A percentile compares a stretch with the other conserved stretches of the same genome.
phyloP scores from a whole-genome alignment of 768 basidiomycete genomes.

The Gymnopilus dilepis region DNA sequence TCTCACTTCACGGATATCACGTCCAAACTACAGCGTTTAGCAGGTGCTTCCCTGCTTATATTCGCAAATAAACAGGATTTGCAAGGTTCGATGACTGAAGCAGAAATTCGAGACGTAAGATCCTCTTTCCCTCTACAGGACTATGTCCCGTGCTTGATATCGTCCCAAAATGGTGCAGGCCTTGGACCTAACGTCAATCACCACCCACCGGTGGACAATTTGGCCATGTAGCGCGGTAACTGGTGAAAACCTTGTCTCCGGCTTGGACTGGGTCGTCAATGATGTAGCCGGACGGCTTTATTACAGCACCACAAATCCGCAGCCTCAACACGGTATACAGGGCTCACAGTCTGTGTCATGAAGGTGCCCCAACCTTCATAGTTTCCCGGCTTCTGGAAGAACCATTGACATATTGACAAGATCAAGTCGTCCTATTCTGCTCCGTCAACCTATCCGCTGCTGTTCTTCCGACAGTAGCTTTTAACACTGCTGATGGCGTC shows the following conservation, averaged over 20 bases:
- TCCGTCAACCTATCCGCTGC: constrained; percentile 19
- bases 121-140: constrained; percentile 24
- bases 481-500: constrained; percentile 19
- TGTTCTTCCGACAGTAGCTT: constrained; percentile 21
- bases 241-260: constrained; percentile 81
- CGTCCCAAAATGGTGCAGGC: constrained; percentile 49
- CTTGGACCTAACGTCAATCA: constrained; percentile 81
- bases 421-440: constrained; percentile 1
- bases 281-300: constrained; percentile 90
- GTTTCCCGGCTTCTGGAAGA: constrained; percentile 12
- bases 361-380: constrained; percentile 7
- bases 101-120: constrained; percentile 84
- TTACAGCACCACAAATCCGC: constrained; percentile 60
- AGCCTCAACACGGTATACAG: constrained; percentile 22
- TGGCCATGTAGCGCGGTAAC: constrained; percentile 93
- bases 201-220: constrained; percentile 89
- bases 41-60: constrained; percentile 94
- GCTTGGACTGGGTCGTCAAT: constrained; percentile 90
- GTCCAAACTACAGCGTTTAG: constrained; percentile 67
- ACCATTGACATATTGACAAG: not conserved
- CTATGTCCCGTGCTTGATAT: constrained; percentile 22
- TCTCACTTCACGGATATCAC: constrained; percentile 28
- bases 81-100: constrained; percentile 79
- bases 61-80: constrained; percentile 99
- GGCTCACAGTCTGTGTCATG: constrained; percentile 1